A percentile compares a stretch with the other conserved stretches of the same genome.
Conservation (phyloP, 345 rosid species). For the Hibiscus mutabilis region DNA sequence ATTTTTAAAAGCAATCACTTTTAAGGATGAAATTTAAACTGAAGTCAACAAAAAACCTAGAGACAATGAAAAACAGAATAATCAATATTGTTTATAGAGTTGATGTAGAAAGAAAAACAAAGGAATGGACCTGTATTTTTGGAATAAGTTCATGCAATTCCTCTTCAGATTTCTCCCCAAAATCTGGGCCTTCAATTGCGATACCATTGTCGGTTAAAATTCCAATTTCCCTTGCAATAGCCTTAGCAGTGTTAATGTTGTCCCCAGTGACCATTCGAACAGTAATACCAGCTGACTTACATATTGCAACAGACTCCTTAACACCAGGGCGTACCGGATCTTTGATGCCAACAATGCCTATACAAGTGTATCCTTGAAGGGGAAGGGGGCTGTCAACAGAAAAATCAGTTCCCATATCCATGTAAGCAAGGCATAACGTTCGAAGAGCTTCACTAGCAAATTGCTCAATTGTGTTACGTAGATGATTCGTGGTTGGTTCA, state of each 20-base stretch:
- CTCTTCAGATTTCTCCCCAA: slow-evolving; percentile 42
- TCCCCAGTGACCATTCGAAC: slow-evolving; percentile 94
- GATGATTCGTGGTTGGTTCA: slow-evolving; percentile 36
- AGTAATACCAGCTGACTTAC: slow-evolving; percentile 73
- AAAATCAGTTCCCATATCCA: slow-evolving; percentile 54
- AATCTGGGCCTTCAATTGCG: slow-evolving; percentile 59
- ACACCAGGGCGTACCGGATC: slow-evolving; percentile 87
- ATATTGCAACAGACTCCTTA: slow-evolving; percentile 72
- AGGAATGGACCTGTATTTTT: slow-evolving; percentile 62
- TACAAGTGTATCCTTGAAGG: slow-evolving; percentile 45
- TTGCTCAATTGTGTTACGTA: slow-evolving; percentile 47
- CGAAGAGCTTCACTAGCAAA: slow-evolving; percentile 94
- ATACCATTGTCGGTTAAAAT: slow-evolving; percentile 59
- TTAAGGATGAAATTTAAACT: not conserved
- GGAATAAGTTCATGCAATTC: slow-evolving; percentile 67
- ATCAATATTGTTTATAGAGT: not conserved
- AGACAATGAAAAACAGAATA: not conserved
- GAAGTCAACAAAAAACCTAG: not conserved
- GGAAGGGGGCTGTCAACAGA: slow-evolving; percentile 52
- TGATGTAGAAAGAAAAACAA: not conserved
- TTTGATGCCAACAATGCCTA: slow-evolving; percentile 81
- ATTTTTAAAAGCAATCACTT: not conserved
- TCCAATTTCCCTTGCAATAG: slow-evolving; percentile 86
- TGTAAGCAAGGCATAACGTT: slow-evolving; percentile 83
- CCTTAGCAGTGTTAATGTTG: slow-evolving; percentile 80